Base-by-base conservation (phyloP, 2,329 filamentous ascomycete genomes). In the Orbilia javanica region DNA sequence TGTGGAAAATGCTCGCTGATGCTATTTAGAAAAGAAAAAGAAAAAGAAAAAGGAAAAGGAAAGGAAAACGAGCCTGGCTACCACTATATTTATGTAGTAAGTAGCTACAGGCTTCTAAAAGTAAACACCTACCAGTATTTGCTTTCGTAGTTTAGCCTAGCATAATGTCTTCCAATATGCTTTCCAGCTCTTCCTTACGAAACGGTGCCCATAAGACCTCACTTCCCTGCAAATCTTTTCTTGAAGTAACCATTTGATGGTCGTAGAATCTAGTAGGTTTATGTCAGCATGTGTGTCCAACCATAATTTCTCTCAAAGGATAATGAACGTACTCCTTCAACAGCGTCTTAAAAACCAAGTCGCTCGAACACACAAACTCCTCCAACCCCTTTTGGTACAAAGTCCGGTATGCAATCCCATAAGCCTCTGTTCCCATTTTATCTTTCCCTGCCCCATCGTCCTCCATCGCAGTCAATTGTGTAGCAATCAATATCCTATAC, bases 351-450 rank as follows among this genome's bases (percentile, higher is more conserved):
- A 98, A 98, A 79, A 93, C 94, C 88, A 98, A 94, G 85, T 98
- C 96, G 77, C 92, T 97, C 81, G 93, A 96, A 84, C 95, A 97
- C 62, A 99, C 96, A 84, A 99, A 98, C 83, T 97, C 94, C 84
- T 97, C 94, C 4, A 95, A 92, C 1, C 96, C 94, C 85, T 97
- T 97, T 83, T 97, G 94, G 83, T 98, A 99, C 80, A 99, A 84
- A 81, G 93, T 91, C 22, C 93, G 88, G 83, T 97, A 98, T 85
- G 98, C 95, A 15, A 99, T 90, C 0, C 92, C 94, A 1, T 89
- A 44, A 86, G 75, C 84, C 83, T 72, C 84, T 80, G 82, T 63
- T 77, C 80, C 80, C 84, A 22, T 83, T 87, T 36, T 88, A 88
- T 75, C 90, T 89, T 15, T 86, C 86, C 18, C 84, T 85, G 7